Evolutionary conservation across 225 moss, liverwort and hornwort genomes (phyloP).

Genomic region (Lunularia cruciata): DNA sequence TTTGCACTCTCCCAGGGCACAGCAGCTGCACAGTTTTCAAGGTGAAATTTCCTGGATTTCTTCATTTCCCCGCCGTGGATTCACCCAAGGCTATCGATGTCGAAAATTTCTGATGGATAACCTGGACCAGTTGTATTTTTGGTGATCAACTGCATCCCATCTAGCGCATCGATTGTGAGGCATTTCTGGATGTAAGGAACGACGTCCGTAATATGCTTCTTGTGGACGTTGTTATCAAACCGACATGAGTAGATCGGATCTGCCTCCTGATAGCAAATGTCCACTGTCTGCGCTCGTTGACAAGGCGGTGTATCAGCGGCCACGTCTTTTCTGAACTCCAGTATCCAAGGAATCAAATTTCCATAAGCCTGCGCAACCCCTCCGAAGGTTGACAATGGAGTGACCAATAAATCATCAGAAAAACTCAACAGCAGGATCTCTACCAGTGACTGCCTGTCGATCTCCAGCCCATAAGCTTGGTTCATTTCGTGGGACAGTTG

Average conservation of each 20-base stretch:
- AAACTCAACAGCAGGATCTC: slow-evolving; percentile 50
- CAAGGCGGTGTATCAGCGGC: slow-evolving; percentile 20
- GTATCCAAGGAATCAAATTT: slow-evolving; percentile 40
- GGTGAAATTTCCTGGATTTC: no score
- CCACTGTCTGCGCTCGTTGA: slow-evolving; percentile 42
- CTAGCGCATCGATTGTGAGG: slow-evolving; percentile 33
- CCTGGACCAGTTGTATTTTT: background rate
- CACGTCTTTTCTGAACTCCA: slow-evolving; percentile 32
- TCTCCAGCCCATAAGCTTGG: slow-evolving; percentile 36
- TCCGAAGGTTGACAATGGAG: slow-evolving; percentile 45
- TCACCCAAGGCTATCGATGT: background rate
- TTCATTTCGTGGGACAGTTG: slow-evolving; percentile 32
- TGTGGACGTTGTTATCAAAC: slow-evolving; percentile 27
- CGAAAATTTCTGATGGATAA: background rate
- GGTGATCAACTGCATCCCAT: slow-evolving; percentile 42
- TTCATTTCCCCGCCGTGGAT: no score
- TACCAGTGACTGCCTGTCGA: slow-evolving; percentile 40
- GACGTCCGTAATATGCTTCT: slow-evolving; percentile 38
- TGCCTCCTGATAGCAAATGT: slow-evolving; percentile 48
- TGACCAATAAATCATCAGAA: slow-evolving; percentile 43
- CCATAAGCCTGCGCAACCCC: slow-evolving; percentile 54
- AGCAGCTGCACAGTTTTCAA: no score
- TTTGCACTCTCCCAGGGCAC: no score
- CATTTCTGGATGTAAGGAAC: slow-evolving; percentile 47
- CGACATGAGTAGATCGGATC: slow-evolving; percentile 37